Percentiles rank a stretch among this genome's conserved stretches.
phyloP scores from a whole-genome alignment of 192 early-diverging fungal genomes.

The Coemansia sp. region DNA sequence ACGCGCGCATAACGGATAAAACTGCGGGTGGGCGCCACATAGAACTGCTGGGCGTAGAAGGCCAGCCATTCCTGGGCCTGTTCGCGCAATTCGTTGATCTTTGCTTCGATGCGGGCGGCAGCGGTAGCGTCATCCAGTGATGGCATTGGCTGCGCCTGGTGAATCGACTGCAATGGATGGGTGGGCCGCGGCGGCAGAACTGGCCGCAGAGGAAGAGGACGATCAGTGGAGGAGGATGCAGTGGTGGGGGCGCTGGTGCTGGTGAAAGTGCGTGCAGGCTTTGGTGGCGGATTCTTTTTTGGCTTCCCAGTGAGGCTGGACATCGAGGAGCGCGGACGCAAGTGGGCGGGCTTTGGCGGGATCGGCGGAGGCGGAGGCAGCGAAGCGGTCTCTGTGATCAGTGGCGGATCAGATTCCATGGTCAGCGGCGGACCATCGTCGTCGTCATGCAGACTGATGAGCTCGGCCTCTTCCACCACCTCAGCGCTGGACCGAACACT shows the following conservation, averaged over 20 bases:
- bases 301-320: not conserved
- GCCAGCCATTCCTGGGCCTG: constrained; percentile 54
- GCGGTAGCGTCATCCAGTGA: constrained; percentile 1
- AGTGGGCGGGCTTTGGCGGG: constrained; percentile 38
- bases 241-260: constrained; percentile 11
- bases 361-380: constrained; percentile 23
- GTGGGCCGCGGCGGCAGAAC: not conserved
- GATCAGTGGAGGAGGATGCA: constrained; percentile 23
- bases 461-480: constrained; percentile 8
- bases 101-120: constrained; percentile 25
- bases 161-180: not conserved
- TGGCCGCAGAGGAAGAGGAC: not conserved
- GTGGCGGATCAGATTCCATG: no score
- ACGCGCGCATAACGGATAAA: constrained; percentile 32
- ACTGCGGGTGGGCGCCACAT: constrained; percentile 47
- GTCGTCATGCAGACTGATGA: constrained; percentile 12
- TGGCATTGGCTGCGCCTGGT: not conserved
- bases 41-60: constrained; percentile 52
- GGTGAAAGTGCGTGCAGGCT: constrained; percentile 8
- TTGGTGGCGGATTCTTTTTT: not conserved
- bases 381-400: no score
- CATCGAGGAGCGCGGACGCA: constrained; percentile 5
- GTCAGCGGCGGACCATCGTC: no score
- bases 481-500: constrained; percentile 2
- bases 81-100: constrained; percentile 25